phyloP scores from a whole-genome alignment of 306 rosid species.

The Gynostemma pentaphyllum region DNA sequence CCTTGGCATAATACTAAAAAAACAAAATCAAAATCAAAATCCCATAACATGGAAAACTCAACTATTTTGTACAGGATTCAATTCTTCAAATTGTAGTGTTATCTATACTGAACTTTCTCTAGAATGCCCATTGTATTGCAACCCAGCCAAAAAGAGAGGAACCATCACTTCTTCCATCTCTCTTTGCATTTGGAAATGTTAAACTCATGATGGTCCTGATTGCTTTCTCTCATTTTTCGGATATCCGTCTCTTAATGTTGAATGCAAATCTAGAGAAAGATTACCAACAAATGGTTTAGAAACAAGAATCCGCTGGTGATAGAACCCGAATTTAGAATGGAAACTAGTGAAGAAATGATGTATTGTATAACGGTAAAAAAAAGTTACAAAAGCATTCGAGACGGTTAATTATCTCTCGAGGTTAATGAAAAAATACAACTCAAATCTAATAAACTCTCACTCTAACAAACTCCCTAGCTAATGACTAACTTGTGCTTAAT shows the following conservation, averaged over 20 bases:
- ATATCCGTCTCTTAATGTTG: not conserved
- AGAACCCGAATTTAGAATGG: no score
- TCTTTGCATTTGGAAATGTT: not conserved
- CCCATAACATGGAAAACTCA: not conserved
- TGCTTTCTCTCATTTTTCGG: not conserved
- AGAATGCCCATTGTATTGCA: not conserved
- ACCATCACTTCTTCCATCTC: not conserved
- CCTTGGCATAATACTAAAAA: not conserved
- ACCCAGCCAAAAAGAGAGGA: constrained; percentile 6
- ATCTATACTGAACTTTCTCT: not conserved
- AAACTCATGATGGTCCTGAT: not conserved
- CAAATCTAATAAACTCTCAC: no score
- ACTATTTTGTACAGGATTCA: not conserved
- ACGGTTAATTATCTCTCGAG: no score
- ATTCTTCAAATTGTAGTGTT: not conserved
- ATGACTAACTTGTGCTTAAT: no score
- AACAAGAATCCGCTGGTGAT: not conserved
- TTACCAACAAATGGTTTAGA: not conserved
- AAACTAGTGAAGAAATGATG: no score
- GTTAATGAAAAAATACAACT: no score
- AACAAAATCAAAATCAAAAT: not conserved
- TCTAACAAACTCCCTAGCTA: no score
- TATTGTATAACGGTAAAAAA: no score
- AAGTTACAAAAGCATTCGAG: no score
- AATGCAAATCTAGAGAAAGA: not conserved